These are phyloP conservation scores for Polygonum aviculare DNA, from an alignment of 148 eudicot species.

Conservation along the genomic window DNA sequence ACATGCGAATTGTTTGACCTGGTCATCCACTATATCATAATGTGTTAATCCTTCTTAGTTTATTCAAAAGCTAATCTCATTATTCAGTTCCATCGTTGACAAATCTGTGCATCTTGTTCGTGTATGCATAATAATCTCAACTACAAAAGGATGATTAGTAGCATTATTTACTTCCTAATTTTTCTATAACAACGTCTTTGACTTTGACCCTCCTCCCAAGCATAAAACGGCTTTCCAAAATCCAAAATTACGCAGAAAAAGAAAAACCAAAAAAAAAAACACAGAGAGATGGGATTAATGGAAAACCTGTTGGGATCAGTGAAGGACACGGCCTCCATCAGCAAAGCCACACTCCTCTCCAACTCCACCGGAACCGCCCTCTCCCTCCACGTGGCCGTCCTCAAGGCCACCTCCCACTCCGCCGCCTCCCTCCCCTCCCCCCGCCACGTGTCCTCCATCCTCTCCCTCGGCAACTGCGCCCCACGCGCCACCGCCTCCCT, in stretches of 20 bases:
- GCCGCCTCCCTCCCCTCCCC: not conserved
- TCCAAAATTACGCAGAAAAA: not conserved
- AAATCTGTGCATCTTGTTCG: too few relatives aligned
- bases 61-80: too few relatives aligned
- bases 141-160: too few relatives aligned
- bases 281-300: not conserved
- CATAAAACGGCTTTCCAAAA: too few relatives aligned
- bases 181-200: not conserved
- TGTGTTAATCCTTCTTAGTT: too few relatives aligned
- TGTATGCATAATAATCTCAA: too few relatives aligned
- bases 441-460: conserved; percentile 4
- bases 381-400: conserved; percentile 5
- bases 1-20: not conserved
- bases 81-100: too few relatives aligned
- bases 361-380: not conserved
- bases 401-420: conserved; percentile 8
- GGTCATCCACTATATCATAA: not conserved
- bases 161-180: too few relatives aligned
- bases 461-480: conserved; percentile 5
- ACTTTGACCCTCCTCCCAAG: not conserved
- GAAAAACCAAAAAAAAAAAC: not conserved
- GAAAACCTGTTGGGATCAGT: not conserved
- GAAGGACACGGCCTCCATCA: conserved; percentile 9
- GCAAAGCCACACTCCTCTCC: not conserved
- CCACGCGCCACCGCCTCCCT: conserved; percentile 18